Percentiles rank a stretch among this genome's conserved stretches.
phyloP scores from a whole-genome alignment of 768 basidiomycete genomes.

The Dendrothele bispora region DNA sequence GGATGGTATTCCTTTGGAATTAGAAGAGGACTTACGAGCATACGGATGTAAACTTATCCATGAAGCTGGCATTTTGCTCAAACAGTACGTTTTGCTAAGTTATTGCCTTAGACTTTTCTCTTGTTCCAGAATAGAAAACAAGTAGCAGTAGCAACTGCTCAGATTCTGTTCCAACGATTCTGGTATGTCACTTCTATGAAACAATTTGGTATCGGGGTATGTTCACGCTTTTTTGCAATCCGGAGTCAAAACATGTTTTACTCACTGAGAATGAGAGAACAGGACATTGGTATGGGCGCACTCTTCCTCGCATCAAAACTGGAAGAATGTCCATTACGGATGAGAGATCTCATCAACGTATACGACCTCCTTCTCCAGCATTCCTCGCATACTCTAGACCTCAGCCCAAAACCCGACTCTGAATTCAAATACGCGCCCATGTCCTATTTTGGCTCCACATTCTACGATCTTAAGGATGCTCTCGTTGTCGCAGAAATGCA shows the following conservation, averaged over 20 bases:
- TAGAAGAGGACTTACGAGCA: conserved; percentile 87
- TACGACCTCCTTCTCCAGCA: conserved; percentile 89
- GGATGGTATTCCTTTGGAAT: conserved; percentile 77
- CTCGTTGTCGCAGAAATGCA: conserved; percentile 97
- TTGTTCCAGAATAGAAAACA: conserved; percentile 67
- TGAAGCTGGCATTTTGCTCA: conserved; percentile 87
- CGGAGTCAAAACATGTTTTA: conserved; percentile 3
- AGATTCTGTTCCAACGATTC: conserved; percentile 95
- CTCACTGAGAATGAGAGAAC: conserved; percentile 10
- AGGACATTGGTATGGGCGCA: conserved; percentile 91
- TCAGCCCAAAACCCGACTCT: conserved; percentile 24
- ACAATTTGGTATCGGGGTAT: conserved; percentile 89
- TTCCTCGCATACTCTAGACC: conserved; percentile 49
- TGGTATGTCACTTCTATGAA: conserved; percentile 96
- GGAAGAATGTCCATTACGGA: conserved; percentile 87
- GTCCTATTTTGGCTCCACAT: conserved; percentile 86
- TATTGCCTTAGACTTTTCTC: neutral
- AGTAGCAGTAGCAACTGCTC: conserved; percentile 94
- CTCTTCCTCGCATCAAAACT: conserved; percentile 87
- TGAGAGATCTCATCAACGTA: conserved; percentile 93
- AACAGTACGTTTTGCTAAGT: conserved; percentile 76
- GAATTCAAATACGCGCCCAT: conserved; percentile 76
- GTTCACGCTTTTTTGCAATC: conserved; percentile 28
- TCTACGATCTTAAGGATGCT: conserved; percentile 94
- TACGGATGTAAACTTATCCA: conserved; percentile 95